phyloP scores from a whole-genome alignment of 257 asterid genomes.

The Cruciata laevipes region DNA sequence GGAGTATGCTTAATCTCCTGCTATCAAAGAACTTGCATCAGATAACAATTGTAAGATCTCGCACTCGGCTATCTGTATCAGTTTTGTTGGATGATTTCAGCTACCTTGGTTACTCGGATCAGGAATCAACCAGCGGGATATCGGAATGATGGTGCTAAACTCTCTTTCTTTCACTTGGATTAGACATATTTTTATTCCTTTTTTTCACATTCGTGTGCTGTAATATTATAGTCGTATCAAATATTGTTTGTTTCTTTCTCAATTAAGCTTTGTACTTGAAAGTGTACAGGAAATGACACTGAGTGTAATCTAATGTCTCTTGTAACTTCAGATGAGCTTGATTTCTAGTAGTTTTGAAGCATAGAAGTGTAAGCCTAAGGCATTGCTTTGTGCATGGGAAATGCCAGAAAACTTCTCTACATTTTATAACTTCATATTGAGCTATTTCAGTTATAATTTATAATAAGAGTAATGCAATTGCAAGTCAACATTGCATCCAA shows the following conservation, averaged over 20 bases:
- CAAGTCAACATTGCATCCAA: too few relatives aligned
- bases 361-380: not conserved
- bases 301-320: slow-evolving; percentile 2
- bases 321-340: too few relatives aligned
- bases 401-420: not conserved
- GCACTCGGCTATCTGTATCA: not conserved
- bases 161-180: not conserved
- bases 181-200: not conserved
- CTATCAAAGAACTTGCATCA: not conserved
- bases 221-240: not conserved
- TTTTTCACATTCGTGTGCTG: not conserved
- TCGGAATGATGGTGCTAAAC: not conserved
- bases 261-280: not conserved
- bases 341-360: too few relatives aligned
- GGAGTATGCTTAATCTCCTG: slow-evolving; percentile 19
- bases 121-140: not conserved
- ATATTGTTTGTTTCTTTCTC: slow-evolving; percentile 2
- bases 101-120: not conserved
- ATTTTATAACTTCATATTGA: not conserved
- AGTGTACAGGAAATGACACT: slow-evolving; percentile 14
- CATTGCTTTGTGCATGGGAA: not conserved
- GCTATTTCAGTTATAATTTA: not conserved
- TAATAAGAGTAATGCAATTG: too few relatives aligned
- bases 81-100: not conserved
- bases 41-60: not conserved